phyloP scores from a whole-genome alignment of 2,329 filamentous ascomycete genomes.

The Sarocladiaceae sp. region DNA sequence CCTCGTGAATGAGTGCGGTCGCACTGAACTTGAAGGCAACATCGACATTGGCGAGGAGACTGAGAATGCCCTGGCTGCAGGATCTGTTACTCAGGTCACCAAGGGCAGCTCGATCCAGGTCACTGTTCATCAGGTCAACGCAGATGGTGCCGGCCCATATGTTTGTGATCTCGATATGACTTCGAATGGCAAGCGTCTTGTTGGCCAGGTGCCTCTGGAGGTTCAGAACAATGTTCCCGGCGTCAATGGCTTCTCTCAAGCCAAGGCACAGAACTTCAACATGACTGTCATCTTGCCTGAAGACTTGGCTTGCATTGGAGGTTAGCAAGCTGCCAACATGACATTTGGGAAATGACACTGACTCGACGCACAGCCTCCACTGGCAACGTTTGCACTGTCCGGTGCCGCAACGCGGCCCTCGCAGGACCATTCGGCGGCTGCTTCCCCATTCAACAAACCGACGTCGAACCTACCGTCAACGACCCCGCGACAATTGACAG shows the following conservation, averaged over 20 bases:
- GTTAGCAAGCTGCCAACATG: slow-evolving; percentile 25
- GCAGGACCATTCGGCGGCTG: slow-evolving; percentile 56
- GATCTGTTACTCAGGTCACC: slow-evolving; percentile 44
- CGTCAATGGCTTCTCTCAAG: slow-evolving; percentile 52
- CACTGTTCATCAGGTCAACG: slow-evolving; percentile 7
- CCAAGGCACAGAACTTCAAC: slow-evolving; percentile 50
- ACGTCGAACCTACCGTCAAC: slow-evolving; percentile 36
- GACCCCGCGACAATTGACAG: slow-evolving; percentile 42
- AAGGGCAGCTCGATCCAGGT: slow-evolving; percentile 34
- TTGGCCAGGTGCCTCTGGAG: slow-evolving; percentile 18
- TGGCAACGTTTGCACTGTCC: slow-evolving; percentile 54
- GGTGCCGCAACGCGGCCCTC: slow-evolving; percentile 54
- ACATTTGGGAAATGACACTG: not conserved
- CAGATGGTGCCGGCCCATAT: slow-evolving; percentile 37
- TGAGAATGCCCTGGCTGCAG: slow-evolving; percentile 43
- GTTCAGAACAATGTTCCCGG: slow-evolving; percentile 58
- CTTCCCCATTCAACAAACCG: slow-evolving; percentile 52
- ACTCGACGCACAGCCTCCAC: slow-evolving; percentile 38
- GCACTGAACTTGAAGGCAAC: slow-evolving; percentile 56
- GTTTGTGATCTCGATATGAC: slow-evolving; percentile 48
- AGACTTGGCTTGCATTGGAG: slow-evolving; percentile 44
- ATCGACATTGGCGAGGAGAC: slow-evolving; percentile 57
- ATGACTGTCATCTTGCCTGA: slow-evolving; percentile 51
- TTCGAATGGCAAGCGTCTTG: slow-evolving; percentile 36
- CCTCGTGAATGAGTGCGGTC: slow-evolving; percentile 56